Percentiles rank a stretch among this genome's conserved stretches.
These are phyloP conservation scores for Trifolium pratense DNA, from an alignment of 306 rosid genomes.

Conservation along the genomic window DNA sequence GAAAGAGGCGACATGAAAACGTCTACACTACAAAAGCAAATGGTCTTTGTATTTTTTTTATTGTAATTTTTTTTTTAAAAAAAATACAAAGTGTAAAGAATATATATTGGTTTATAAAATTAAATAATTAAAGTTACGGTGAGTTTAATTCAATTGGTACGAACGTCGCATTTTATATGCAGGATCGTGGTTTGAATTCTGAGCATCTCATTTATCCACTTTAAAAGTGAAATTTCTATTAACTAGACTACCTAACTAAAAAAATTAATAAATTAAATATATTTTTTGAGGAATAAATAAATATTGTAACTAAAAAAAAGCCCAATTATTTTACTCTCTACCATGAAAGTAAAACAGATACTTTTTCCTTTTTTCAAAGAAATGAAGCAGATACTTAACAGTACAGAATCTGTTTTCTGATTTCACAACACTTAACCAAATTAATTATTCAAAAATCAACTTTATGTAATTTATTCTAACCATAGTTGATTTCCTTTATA, in stretches of 20 bases:
- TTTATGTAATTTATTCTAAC: background rate
- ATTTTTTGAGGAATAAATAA: no score
- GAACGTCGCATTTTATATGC: no score
- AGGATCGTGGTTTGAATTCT: no score
- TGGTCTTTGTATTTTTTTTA: background rate
- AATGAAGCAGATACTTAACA: background rate
- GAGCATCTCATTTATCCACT: no score
- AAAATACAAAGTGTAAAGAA: no score
- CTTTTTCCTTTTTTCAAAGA: background rate
- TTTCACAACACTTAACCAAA: background rate
- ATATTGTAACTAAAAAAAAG: no score
- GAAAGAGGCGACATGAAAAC: constrained; percentile 38
- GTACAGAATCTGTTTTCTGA: background rate
- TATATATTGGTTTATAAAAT: no score
- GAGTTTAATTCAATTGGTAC: no score
- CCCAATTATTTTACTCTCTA: background rate
- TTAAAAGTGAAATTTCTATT: no score
- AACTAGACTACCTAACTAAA: no score
- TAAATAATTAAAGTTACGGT: no score
- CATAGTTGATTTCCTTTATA: background rate
- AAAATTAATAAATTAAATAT: no score
- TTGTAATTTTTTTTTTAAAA: background rate
- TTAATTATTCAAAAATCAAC: background rate
- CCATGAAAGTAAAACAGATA: background rate
- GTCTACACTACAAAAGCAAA: constrained; percentile 33